Base-by-base conservation (phyloP, 2,329 filamentous ascomycete species). In the Penicillium sp. region DNA sequence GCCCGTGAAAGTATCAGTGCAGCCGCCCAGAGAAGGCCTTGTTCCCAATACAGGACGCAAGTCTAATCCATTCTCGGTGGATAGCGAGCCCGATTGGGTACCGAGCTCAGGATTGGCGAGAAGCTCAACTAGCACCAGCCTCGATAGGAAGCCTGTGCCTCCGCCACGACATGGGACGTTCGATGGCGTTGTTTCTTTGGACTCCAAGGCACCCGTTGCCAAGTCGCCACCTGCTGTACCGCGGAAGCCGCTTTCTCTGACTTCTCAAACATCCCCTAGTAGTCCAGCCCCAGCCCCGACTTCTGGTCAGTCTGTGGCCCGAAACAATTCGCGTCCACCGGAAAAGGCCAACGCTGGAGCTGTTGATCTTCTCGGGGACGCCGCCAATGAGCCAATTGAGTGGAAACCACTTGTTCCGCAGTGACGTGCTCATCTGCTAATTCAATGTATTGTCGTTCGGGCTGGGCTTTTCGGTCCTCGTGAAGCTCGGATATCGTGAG, bases 51-150 rank as follows among this genome's bases (percentile, higher is more conserved):
- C 82, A 1, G 74, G 78, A 20, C 77, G 85, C 32, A 77, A 79
- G 9, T 78, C 84, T 1, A 96, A 96, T 54, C 92, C 92, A 0
- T 96, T 93, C 60, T 75, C 74, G 1, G 70, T 75, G 0, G 80
- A 76, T 1, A 74, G 82, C 20, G 85, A 94, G 60, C 77, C 82
- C 7, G 89, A 95, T 55, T 96, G 92, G 92, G 79, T 94, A 15
- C 37, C 56, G 22, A 41, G 52, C n/a, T 38, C 50, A 15, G 30
- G 16, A 6, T 34, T 39, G 20, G 37, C 23, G 15, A 41, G 22
- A 26, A 41, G 48, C 36, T 38, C 39, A 15, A 48, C 42, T 22
- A 44, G 39, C 28, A n/a, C 35, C 32, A 35, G 31, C 18, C 29
- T 42, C 22, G 35, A 32, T 9, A 35, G 41, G 30, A 56, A 54